A percentile compares a stretch with the other conserved stretches of the same genome.
Conservation (phyloP, 208 protist species). For the Porcisia deanei region DNA sequence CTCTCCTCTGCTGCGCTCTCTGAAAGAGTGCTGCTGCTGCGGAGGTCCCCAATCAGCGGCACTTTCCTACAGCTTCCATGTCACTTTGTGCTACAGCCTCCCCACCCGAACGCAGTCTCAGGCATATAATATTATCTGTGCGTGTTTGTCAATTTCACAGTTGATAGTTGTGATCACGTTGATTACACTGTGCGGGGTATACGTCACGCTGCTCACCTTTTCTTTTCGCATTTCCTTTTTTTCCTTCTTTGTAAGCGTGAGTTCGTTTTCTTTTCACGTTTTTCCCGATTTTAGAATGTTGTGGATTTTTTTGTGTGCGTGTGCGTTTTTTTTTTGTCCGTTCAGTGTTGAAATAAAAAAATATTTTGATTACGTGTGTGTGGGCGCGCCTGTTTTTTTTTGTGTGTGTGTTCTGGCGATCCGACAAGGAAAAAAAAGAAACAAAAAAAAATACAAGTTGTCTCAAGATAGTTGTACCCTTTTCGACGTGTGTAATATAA, state of each 20-base stretch:
- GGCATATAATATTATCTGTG: slow-evolving; percentile 3
- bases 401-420: too few relatives aligned
- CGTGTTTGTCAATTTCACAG: slow-evolving; percentile 15
- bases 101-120: too few relatives aligned
- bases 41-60: background rate
- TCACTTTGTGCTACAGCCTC: background rate
- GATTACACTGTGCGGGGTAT: too few relatives aligned
- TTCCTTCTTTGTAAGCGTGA: too few relatives aligned
- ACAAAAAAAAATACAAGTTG: slow-evolving; percentile 16
- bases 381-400: too few relatives aligned
- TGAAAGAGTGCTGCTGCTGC: background rate
- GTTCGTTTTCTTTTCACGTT: too few relatives aligned
- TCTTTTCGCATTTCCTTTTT: too few relatives aligned
- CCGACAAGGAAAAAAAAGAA: background rate
- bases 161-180: too few relatives aligned
- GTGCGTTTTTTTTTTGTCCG: slow-evolving; percentile 8
- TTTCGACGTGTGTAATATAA: background rate
- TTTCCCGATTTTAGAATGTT: too few relatives aligned
- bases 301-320: background rate
- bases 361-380: background rate
- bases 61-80: too few relatives aligned
- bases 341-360: slow-evolving; percentile 24
- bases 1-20: background rate
- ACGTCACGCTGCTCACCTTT: too few relatives aligned
- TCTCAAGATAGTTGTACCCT: slow-evolving; percentile 2